Evolutionary conservation across 257 asterid species (phyloP).

Genomic region (Haberlea rhodopensis): DNA sequence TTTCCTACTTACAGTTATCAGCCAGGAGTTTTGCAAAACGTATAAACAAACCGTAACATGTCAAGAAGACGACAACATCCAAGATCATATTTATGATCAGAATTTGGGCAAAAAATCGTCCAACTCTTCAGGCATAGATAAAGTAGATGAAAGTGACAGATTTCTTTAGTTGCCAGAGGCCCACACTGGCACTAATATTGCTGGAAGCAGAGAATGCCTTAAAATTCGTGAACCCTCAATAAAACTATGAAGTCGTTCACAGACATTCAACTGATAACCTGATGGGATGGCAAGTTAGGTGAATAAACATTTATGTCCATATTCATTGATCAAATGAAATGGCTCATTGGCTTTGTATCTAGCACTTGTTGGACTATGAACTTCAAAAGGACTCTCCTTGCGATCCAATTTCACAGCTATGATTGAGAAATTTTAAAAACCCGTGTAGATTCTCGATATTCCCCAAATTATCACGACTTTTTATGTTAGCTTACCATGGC

Average conservation of each 20-base stretch:
- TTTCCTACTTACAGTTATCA: too few relatives aligned
- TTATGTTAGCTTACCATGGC: not conserved
- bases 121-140: too few relatives aligned
- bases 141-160: conserved; percentile 14
- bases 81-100: not conserved
- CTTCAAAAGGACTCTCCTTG: too few relatives aligned
- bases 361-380: not conserved
- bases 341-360: not conserved
- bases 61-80: too few relatives aligned
- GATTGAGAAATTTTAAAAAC: too few relatives aligned
- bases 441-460: too few relatives aligned
- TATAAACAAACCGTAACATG: not conserved
- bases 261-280: not conserved
- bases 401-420: too few relatives aligned
- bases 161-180: not conserved
- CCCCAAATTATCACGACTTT: not conserved
- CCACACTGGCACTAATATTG: conserved; percentile 2
- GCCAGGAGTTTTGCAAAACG: conserved; percentile 6
- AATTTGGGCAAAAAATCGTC: not conserved
- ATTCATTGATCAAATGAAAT: not conserved
- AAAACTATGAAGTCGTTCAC: not conserved
- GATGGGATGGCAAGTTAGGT: not conserved
- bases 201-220: not conserved
- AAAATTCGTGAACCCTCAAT: not conserved
- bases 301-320: not conserved